A percentile compares a stretch with the other conserved stretches of the same genome.
Evolutionary conservation across 2,329 filamentous ascomycete species (phyloP).

Genomic region (Hypoxylon sp.): DNA sequence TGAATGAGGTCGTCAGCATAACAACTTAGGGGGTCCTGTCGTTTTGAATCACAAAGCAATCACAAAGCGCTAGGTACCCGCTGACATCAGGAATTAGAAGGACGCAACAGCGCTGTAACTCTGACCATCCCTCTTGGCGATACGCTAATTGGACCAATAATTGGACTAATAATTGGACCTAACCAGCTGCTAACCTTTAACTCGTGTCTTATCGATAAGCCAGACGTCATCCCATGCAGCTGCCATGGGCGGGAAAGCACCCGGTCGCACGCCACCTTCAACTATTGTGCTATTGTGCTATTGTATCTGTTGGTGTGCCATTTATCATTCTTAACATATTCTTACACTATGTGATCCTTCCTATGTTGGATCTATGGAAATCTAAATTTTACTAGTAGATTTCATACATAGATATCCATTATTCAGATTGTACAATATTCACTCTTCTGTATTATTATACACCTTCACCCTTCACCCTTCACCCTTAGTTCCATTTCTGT

Average conservation of each 20-base stretch:
- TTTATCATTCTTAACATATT: background rate
- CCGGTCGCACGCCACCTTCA: slow-evolving; percentile 17
- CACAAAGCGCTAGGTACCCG: slow-evolving; percentile 25
- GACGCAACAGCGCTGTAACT: slow-evolving; percentile 10
- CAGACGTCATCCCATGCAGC: slow-evolving; percentile 39
- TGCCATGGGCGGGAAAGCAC: slow-evolving; percentile 11
- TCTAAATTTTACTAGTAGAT: background rate
- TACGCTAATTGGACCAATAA: slow-evolving; percentile 15
- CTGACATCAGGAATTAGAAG: slow-evolving; percentile 38
- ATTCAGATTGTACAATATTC: slow-evolving; percentile 4
- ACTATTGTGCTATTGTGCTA: background rate
- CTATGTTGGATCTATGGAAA: background rate
- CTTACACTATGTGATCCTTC: background rate
- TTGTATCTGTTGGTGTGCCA: background rate
- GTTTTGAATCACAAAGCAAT: slow-evolving; percentile 22
- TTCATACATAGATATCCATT: background rate
- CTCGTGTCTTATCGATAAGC: slow-evolving; percentile 35
- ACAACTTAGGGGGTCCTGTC: background rate
- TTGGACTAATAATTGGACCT: slow-evolving; percentile 8
- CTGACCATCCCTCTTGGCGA: background rate
- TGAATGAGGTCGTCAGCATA: slow-evolving; percentile 19
- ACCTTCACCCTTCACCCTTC: background rate
- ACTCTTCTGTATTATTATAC: slow-evolving; percentile 6
- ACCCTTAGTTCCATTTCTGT: background rate
- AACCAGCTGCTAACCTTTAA: slow-evolving; percentile 15